Percentiles rank a stretch among this genome's conserved stretches.
These are phyloP conservation scores for Mycena crocata DNA, from an alignment of 768 basidiomycete genomes.

Conservation along the genomic window DNA sequence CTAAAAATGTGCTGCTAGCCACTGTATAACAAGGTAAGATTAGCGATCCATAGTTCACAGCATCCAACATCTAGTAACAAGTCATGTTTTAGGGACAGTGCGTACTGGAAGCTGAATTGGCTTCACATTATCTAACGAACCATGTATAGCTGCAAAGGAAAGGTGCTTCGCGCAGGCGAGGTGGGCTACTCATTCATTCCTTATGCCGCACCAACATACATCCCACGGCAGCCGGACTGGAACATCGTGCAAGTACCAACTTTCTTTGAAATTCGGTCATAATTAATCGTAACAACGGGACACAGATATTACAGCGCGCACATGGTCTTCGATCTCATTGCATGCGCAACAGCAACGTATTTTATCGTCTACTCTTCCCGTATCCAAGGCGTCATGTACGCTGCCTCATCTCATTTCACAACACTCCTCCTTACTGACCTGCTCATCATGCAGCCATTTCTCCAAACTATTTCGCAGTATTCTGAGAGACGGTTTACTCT, in stretches of 20 bases:
- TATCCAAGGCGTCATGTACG: conserved; percentile 1
- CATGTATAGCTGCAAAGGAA: conserved; percentile 17
- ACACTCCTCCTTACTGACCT: not conserved
- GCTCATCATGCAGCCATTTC: not conserved
- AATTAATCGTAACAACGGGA: not conserved
- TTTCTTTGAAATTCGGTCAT: not conserved
- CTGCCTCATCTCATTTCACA: not conserved
- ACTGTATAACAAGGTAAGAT: conserved; percentile 12
- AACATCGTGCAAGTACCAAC: conserved; percentile 11
- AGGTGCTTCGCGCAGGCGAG: conserved; percentile 15
- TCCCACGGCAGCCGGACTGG: conserved; percentile 26
- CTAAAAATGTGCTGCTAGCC: no score
- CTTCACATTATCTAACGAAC: not conserved
- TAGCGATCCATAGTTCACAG: not conserved
- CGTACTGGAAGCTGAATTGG: not conserved
- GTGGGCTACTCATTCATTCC: not conserved
- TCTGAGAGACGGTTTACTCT: conserved; percentile 18
- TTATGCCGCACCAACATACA: not conserved
- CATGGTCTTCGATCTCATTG: conserved; percentile 22
- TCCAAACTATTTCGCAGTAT: conserved; percentile 10
- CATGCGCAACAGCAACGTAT: conserved; percentile 13
- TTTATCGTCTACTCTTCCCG: conserved; percentile 12
- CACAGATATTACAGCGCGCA: conserved; percentile 24
- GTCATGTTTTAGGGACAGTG: conserved; percentile 4
- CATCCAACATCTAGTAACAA: not conserved